Conservation (phyloP, 352 stramenopile genomes). For the Globisporangium cederbergense region DNA sequence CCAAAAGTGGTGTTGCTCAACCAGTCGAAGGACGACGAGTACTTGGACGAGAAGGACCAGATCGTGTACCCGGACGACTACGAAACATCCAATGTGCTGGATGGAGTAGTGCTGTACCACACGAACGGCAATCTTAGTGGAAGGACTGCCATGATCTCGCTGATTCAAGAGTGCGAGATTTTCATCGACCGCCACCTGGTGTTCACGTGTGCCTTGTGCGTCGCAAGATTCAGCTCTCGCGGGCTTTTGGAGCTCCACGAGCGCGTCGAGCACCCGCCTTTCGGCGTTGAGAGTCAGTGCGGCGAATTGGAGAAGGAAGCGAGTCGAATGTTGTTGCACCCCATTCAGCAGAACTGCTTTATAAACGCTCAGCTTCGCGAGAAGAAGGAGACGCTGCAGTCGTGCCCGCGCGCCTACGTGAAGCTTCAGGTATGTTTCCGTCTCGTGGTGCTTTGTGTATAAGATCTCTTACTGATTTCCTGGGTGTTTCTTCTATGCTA, state of each 20-base stretch:
- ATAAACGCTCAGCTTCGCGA: slow-evolving; percentile 37
- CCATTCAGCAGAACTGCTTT: slow-evolving; percentile 45
- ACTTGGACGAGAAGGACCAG: slow-evolving; percentile 45
- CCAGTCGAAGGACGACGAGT: slow-evolving; percentile 52
- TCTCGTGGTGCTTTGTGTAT: background rate
- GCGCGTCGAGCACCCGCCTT: slow-evolving; percentile 32
- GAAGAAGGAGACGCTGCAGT: slow-evolving; percentile 19
- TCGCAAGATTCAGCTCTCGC: slow-evolving; percentile 46
- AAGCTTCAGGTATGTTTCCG: slow-evolving; percentile 55
- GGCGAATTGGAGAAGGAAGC: slow-evolving; percentile 32
- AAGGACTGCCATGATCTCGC: slow-evolving; percentile 23
- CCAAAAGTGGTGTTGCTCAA: slow-evolving; percentile 73
- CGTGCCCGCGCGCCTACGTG: slow-evolving; percentile 55
- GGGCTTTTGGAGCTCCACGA: slow-evolving; percentile 52
- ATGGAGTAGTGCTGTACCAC: slow-evolving; percentile 22
- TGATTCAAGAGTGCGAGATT: slow-evolving; percentile 57
- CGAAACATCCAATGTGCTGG: slow-evolving; percentile 26
- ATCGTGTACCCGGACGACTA: slow-evolving; percentile 33
- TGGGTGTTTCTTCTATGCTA: slow-evolving; percentile 9
- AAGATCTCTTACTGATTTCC: slow-evolving; percentile 7
- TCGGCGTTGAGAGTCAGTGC: slow-evolving; percentile 6
- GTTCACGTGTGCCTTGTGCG: slow-evolving; percentile 49
- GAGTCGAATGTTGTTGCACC: slow-evolving; percentile 36
- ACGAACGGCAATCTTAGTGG: slow-evolving; percentile 12
- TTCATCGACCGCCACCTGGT: slow-evolving; percentile 46